Base-by-base conservation (phyloP, 2,329 filamentous ascomycete species). In the Botryotinia narcissicola region DNA sequence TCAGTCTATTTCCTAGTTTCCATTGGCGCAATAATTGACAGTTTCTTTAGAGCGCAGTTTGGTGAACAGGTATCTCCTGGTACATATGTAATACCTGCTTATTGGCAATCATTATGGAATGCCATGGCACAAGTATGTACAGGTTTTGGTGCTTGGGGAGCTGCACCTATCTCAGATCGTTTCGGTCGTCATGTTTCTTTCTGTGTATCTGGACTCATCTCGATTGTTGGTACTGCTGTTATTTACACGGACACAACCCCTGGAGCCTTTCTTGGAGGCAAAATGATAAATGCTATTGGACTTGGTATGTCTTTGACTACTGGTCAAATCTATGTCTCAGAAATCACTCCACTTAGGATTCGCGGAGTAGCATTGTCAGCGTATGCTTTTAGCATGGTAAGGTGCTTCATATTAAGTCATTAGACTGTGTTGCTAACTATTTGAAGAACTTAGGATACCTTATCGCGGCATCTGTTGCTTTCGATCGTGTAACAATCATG, bases 351-450 rank as follows among this genome's bases (percentile, higher is more conserved):
- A 35, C 54, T 70, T 2, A 60, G 37, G 25, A 70, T 70, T 46
- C 67, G 67, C 32, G 67, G 54, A 32, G 67, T 70, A 60, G 51
- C 67, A 44, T 44, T 70, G n/a, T 70, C 67, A 29, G 67, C 54
- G 9, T 70, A 70, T 46, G 51, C 67, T 14, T 70, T 70, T 59
- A 51, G 48, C 25, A 51, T 51, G 48, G 48, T 51, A n/a, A 51
- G 25, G 12, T 51, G 4, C 12, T 22, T n/a, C 25, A 51, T n/a
- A n/a, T 14, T 14, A 25, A 51, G n/a, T 51, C 25, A 51, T 51
- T n/a, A n/a, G 10, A 14, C 48, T n/a, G 10, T 14, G 18, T n/a
- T n/a, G 2, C 12, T 51, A n/a, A 51, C 12, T n/a, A n/a, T 51
- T 51, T 51, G 25, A 51, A 51, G 48, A n/a, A n/a, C 12, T 7